Percentiles rank a stretch among this genome's conserved stretches.
These are phyloP conservation scores for Ceratocystis eucalypticola DNA, from an alignment of 2,329 filamentous ascomycete genomes.

Conservation along the genomic window DNA sequence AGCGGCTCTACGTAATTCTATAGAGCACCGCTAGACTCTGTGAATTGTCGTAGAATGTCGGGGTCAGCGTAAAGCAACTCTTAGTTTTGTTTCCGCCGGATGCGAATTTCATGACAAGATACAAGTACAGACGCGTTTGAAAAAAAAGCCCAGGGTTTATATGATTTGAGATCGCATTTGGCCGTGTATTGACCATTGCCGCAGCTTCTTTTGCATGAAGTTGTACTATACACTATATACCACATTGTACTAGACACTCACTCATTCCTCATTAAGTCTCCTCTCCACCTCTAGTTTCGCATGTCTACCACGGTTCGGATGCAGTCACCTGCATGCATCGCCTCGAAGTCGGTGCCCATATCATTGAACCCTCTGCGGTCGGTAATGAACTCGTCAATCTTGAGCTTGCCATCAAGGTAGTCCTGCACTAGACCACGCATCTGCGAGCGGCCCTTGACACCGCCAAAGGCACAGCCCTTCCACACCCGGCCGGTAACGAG, in stretches of 20 bases:
- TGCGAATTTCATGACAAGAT: too few species aligned
- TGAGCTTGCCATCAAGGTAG: constrained; percentile 78
- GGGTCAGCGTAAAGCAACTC: too few species aligned
- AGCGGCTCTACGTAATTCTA: too few species aligned
- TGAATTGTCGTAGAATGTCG: too few species aligned
- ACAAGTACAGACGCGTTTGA: too few species aligned
- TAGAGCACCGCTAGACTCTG: too few species aligned
- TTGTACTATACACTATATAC: neutral
- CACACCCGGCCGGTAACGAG: constrained; percentile 94
- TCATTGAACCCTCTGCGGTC: constrained; percentile 70
- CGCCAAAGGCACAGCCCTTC: constrained; percentile 96
- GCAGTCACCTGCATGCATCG: constrained; percentile 94
- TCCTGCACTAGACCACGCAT: constrained; percentile 75
- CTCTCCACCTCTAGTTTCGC: constrained; percentile 25
- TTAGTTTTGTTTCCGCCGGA: too few species aligned
- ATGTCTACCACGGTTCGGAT: constrained; percentile 83
- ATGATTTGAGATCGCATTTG: too few species aligned
- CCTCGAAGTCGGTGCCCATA: constrained; percentile 82
- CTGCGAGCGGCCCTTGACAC: constrained; percentile 93
- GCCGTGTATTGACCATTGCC: too few species aligned
- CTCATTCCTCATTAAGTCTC: neutral
- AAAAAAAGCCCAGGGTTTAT: too few species aligned
- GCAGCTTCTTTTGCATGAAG: too few species aligned
- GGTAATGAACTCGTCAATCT: constrained; percentile 99
- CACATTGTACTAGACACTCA: neutral